These are phyloP conservation scores for Colletotrichum filicis DNA, from an alignment of 2,329 filamentous ascomycete genomes.

Conservation along the genomic window DNA sequence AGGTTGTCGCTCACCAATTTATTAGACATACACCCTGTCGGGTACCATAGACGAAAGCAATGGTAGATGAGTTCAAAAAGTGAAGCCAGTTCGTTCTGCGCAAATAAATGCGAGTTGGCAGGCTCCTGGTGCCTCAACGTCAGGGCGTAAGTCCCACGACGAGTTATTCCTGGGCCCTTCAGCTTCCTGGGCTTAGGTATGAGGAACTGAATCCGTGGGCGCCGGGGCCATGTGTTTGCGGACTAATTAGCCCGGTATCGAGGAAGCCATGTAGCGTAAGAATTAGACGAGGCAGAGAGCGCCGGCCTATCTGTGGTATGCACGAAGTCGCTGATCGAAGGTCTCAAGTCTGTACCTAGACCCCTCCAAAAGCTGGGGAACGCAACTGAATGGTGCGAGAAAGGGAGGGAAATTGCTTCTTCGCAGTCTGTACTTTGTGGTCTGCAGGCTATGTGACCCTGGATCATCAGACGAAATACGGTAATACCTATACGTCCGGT, in stretches of 20 bases:
- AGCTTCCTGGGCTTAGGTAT: neutral
- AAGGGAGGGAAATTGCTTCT: constrained; percentile 10
- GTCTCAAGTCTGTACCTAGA: neutral
- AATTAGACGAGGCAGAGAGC: neutral
- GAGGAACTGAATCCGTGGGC: neutral
- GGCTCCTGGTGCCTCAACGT: neutral
- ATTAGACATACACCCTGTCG: constrained; percentile 10
- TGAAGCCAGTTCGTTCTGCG: neutral
- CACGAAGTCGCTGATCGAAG: neutral
- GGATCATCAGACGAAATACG: constrained; percentile 8
- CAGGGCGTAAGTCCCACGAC: neutral
- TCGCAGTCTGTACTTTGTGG: neutral
- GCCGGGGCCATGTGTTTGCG: neutral
- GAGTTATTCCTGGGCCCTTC: neutral
- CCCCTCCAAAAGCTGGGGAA: neutral
- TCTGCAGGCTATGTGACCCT: neutral
- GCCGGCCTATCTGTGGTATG: neutral
- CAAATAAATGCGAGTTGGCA: neutral
- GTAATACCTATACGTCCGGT: neutral
- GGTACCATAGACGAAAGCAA: neutral
- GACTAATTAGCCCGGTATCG: neutral
- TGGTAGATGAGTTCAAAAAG: neutral
- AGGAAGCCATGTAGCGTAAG: neutral
- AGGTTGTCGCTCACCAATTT: neutral
- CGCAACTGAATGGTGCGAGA: neutral